Conservation (phyloP, 2,329 filamentous ascomycete genomes). For the Ceratocystis smalleyi region DNA sequence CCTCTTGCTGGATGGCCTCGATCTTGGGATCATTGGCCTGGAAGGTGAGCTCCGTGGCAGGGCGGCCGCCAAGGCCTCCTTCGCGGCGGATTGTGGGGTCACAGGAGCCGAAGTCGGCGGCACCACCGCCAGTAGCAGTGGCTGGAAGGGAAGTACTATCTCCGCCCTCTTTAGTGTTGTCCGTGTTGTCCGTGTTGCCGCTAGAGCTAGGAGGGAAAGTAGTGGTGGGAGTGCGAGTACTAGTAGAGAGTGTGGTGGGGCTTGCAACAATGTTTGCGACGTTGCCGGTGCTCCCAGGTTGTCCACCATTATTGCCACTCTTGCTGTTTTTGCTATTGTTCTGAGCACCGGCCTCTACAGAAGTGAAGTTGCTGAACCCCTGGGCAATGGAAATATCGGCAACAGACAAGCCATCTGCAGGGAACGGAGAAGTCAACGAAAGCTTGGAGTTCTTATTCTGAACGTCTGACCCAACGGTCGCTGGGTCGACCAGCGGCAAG, state of each 20-base stretch:
- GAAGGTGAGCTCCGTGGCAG: constrained; percentile 48
- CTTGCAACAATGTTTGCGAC: not conserved
- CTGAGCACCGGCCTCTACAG: constrained; percentile 23
- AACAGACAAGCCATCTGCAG: constrained; percentile 46
- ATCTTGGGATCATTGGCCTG: constrained; percentile 47
- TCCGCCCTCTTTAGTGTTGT: no score
- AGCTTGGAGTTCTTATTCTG: constrained; percentile 45
- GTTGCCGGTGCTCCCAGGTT: constrained; percentile 18
- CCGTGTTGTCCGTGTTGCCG: constrained; percentile 19
- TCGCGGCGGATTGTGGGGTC: constrained; percentile 44
- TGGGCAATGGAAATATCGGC: constrained; percentile 46
- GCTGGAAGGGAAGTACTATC: no score
- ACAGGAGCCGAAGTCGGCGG: constrained; percentile 38
- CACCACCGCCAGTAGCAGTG: constrained; percentile 17
- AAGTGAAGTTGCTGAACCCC: constrained; percentile 48
- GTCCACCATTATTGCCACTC: constrained; percentile 18
- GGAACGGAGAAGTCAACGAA: constrained; percentile 39
- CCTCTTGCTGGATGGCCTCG: constrained; percentile 45
- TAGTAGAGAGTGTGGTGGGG: constrained; percentile 6
- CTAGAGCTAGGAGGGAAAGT: constrained; percentile 10
- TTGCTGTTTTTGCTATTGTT: constrained; percentile 18
- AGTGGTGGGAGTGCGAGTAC: constrained; percentile 15
- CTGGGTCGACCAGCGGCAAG: constrained; percentile 51
- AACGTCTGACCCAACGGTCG: constrained; percentile 37
- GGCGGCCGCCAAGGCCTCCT: constrained; percentile 40